phyloP scores from a whole-genome alignment of 352 stramenopile species.

The Pythium sp. region DNA sequence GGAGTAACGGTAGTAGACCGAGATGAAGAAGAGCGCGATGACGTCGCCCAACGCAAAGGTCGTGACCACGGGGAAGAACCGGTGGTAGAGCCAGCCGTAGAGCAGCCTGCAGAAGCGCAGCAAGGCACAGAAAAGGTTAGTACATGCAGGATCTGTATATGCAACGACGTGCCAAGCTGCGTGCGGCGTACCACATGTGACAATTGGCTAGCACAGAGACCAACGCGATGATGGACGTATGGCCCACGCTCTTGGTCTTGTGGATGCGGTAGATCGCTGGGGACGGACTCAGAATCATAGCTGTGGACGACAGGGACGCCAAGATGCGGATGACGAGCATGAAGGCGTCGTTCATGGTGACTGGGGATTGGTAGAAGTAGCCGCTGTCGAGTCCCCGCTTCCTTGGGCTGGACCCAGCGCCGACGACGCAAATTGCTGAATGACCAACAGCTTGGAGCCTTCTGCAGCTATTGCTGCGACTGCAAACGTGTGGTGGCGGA shows the following conservation, averaged over 20 bases:
- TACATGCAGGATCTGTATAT: not conserved
- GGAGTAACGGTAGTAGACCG: constrained; percentile 49
- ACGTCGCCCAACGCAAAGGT: constrained; percentile 48
- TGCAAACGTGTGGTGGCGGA: not conserved
- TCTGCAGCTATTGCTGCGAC: not conserved
- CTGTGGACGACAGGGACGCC: constrained; percentile 32
- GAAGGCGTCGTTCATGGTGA: constrained; percentile 3
- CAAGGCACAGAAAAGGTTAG: not conserved
- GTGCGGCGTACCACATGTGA: constrained; percentile 24
- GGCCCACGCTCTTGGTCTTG: constrained; percentile 31
- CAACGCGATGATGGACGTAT: constrained; percentile 38
- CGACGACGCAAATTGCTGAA: constrained; percentile 1
- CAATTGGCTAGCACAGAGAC: constrained; percentile 39
- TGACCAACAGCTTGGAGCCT: not conserved
- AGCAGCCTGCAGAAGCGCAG: not conserved
- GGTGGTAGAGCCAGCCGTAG: constrained; percentile 10
- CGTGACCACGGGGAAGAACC: constrained; percentile 34
- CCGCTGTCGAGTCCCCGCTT: not conserved
- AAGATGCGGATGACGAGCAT: constrained; percentile 18
- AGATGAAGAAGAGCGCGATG: constrained; percentile 39
- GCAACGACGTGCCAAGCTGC: not conserved
- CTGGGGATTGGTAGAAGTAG: not conserved
- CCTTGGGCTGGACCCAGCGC: not conserved
- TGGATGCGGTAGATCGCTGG: constrained; percentile 37
- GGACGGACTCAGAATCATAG: constrained; percentile 35